Conservation (phyloP, 345 rosid species). For the Eucalyptus brandiana region DNA sequence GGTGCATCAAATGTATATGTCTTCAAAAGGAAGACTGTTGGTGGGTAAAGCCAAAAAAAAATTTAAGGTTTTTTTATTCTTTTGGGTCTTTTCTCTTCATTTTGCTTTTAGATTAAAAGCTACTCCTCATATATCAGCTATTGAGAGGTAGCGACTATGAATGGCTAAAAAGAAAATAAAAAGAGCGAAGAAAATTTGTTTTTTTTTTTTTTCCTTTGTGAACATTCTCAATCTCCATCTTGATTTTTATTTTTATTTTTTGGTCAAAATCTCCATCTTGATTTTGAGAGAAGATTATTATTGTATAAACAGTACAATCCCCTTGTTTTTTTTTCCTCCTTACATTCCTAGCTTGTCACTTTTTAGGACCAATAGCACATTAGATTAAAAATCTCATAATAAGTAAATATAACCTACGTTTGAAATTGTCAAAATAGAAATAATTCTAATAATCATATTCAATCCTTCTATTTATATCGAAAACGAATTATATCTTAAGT, state of each 20-base stretch:
- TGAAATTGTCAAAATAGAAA: not conserved
- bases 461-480: not conserved
- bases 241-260: no score
- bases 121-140: no score
- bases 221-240: not conserved
- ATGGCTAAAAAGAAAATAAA: not conserved
- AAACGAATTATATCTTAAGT: not conserved
- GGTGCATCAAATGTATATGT: not conserved
- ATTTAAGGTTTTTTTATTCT: no score
- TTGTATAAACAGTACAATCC: not conserved
- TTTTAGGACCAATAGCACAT: not conserved
- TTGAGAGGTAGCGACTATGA: not conserved
- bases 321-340: not conserved
- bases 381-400: not conserved
- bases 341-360: not conserved
- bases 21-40: not conserved
- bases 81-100: not conserved
- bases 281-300: no score
- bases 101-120: not conserved
- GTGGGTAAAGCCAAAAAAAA: not conserved
- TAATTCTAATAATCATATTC: not conserved
- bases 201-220: not conserved
- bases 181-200: no score
- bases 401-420: not conserved
- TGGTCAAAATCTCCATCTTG: no score